Base-by-base conservation (phyloP, 148 eudicot species). In the Euryodendron excelsum region DNA sequence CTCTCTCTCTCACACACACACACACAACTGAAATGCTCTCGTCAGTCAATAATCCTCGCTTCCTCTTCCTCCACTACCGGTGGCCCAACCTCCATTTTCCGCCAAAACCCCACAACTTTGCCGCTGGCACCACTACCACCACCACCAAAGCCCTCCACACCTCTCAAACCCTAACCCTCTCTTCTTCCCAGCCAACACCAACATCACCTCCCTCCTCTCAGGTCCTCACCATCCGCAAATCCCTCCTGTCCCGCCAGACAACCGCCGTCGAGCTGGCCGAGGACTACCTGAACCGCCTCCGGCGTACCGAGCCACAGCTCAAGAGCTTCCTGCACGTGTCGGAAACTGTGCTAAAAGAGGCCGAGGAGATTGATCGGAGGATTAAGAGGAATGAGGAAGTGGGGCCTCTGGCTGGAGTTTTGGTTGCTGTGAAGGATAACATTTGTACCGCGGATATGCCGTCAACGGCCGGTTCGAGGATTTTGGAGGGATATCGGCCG, bases 341-440 rank as follows among this genome's bases (percentile, higher is more conserved):
- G 7, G 90, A 88, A 23, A 34, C 62, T 36, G 79, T 90, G 4
- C 33, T 91, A 27, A 64, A 69, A 5, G 84, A 88, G 30, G 99
- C 99, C 0, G 78, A 80, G 55, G 97, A 89, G 62, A 55, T 93
- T 13, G 99, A 96, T 50, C 37, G 74, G 34, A 91, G 67, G 79
- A 91, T 96, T 76, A 67, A 78, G 74, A 80, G 81, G 48, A 84
- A 82, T 31, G 93, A 93, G 74, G 84, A 89, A 20, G 37, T 96
- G 75, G 94, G 97, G 0, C 91, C 91, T 0, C 84, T 96, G 44
- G 97, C 93, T 4, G 99, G 99, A 4, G 92, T 93, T 52, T 73
- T 93, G 68, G 91, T 96, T 9, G 99, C 87, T 1, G 97, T 96
- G 15, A 96, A 96, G 80, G 99, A 96, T 84, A 96, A 96, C 79